phyloP scores from a whole-genome alignment of 106 monocot genomes.

The Dendrobium chrysotoxum region DNA sequence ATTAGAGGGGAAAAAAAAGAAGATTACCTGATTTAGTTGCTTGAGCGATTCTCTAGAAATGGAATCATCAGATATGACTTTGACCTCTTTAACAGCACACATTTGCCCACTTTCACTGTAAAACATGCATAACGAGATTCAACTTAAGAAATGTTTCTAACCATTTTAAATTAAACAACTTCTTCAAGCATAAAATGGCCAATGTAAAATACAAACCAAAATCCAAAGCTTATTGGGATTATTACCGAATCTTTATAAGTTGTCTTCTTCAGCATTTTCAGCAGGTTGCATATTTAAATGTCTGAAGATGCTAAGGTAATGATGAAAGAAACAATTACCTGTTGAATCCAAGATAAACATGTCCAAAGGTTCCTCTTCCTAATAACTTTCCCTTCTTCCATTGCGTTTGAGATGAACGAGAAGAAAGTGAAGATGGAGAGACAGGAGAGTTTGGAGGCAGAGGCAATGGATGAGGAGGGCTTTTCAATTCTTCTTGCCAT shows the following conservation, averaged over 20 bases:
- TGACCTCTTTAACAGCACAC: conserved; percentile 93
- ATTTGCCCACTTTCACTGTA: conserved; percentile 83
- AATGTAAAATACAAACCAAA: neutral
- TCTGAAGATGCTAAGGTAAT: neutral
- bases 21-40: conserved; percentile 67
- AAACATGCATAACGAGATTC: too few relatives aligned
- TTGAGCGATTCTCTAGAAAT: conserved; percentile 83
- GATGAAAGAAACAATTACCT: conserved; percentile 23
- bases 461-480: conserved; percentile 44
- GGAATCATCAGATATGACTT: conserved; percentile 66
- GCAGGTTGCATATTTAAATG: neutral
- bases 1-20: neutral
- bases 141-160: too few relatives aligned
- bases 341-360: conserved; percentile 61
- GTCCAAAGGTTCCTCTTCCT: conserved; percentile 59
- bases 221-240: neutral
- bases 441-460: conserved; percentile 49
- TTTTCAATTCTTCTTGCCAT: conserved; percentile 33
- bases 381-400: conserved; percentile 69
- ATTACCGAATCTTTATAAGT: neutral
- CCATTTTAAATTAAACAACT: too few relatives aligned
- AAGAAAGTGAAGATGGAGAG: conserved; percentile 19
- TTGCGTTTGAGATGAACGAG: conserved; percentile 28
- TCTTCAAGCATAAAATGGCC: neutral
- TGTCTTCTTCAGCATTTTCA: neutral